These are phyloP conservation scores for Ceratocystis lukuohia DNA, from an alignment of 2,329 filamentous ascomycete species.

Conservation along the genomic window DNA sequence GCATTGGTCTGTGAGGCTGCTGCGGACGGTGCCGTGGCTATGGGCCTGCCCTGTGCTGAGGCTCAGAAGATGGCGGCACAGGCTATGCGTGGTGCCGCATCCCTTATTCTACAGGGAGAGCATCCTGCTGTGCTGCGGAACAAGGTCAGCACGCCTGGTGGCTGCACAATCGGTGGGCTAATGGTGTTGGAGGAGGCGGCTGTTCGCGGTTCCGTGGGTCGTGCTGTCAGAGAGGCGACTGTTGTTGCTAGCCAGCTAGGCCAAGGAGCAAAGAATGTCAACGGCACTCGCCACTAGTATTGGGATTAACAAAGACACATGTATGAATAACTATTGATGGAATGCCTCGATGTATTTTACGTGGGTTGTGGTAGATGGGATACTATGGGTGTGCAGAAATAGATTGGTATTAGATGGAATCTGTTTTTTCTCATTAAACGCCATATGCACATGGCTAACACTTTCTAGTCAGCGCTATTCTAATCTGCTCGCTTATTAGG, in stretches of 20 bases:
- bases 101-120: conserved; percentile 54
- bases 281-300: conserved; percentile 25
- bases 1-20: conserved; percentile 61
- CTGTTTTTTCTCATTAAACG: background rate
- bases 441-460: background rate
- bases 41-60: conserved; percentile 60
- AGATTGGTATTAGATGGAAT: background rate
- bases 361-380: background rate
- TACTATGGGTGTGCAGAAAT: background rate
- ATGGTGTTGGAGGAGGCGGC: conserved; percentile 60
- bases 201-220: conserved; percentile 52
- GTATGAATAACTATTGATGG: background rate
- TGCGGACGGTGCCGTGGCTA: conserved; percentile 64
- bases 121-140: conserved; percentile 64
- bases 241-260: conserved; percentile 54
- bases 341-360: conserved; percentile 17
- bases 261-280: conserved; percentile 29
- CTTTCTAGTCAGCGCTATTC: background rate
- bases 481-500: background rate
- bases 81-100: conserved; percentile 60
- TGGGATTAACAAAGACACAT: conserved; percentile 17
- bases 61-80: conserved; percentile 68
- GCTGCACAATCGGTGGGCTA: conserved; percentile 63
- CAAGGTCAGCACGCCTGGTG: conserved; percentile 64
- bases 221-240: conserved; percentile 57